Conservation (phyloP, 1,284 basidiomycete species). For the Calocybe gambosa region DNA sequence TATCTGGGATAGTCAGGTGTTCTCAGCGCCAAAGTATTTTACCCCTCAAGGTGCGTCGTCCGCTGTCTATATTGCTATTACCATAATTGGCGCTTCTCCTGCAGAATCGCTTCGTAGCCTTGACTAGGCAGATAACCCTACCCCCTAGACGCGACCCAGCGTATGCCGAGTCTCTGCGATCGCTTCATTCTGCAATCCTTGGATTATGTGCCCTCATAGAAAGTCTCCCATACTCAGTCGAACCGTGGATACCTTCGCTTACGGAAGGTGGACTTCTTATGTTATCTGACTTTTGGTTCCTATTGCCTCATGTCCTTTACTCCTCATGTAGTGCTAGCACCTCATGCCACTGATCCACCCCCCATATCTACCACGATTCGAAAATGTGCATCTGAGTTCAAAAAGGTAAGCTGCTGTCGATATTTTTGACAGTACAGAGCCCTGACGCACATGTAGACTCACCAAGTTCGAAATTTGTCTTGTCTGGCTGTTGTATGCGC, state of each 20-base stretch:
- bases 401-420: slow-evolving; percentile 50
- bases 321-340: slow-evolving; percentile 52
- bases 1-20: slow-evolving; percentile 88
- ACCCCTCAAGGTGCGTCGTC: slow-evolving; percentile 64
- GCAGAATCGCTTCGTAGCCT: slow-evolving; percentile 68
- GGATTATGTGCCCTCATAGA: slow-evolving; percentile 84
- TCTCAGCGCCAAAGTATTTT: slow-evolving; percentile 88
- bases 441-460: slow-evolving; percentile 41
- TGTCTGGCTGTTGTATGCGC: slow-evolving; percentile 9
- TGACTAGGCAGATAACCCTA: slow-evolving; percentile 59
- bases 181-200: slow-evolving; percentile 85
- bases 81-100: slow-evolving; percentile 4
- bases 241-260: slow-evolving; percentile 71
- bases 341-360: slow-evolving; percentile 84
- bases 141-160: slow-evolving; percentile 66
- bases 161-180: slow-evolving; percentile 72
- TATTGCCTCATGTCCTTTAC: slow-evolving; percentile 8
- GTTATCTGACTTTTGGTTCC: slow-evolving; percentile 19
- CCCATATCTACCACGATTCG: slow-evolving; percentile 91
- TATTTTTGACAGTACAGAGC: slow-evolving; percentile 6
- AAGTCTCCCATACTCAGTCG: slow-evolving; percentile 74
- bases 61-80: slow-evolving; percentile 3
- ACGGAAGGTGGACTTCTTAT: slow-evolving; percentile 53
- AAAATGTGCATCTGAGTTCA: slow-evolving; percentile 84
- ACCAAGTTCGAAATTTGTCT: slow-evolving; percentile 43